These are phyloP conservation scores for Podila epigama DNA, from an alignment of 192 early-diverging fungal species.

Conservation along the genomic window DNA sequence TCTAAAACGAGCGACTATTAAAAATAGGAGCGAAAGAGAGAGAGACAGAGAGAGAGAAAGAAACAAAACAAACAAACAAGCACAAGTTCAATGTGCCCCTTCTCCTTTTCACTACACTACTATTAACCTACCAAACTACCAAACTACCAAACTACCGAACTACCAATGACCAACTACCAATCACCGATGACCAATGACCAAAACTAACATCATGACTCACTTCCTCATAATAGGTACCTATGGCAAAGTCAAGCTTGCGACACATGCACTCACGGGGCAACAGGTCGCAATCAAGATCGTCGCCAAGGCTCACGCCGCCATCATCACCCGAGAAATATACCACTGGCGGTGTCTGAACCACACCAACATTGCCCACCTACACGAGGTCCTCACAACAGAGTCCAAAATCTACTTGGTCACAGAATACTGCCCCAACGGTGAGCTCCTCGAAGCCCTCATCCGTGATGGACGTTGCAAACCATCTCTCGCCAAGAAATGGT, in stretches of 20 bases:
- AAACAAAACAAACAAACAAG: no score
- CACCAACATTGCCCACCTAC: conserved; percentile 79
- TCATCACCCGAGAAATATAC: conserved; percentile 70
- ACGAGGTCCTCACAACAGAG: conserved; percentile 79
- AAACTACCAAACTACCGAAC: no score
- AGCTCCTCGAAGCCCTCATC: conserved; percentile 61
- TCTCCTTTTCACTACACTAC: no score
- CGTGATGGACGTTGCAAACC: conserved; percentile 52
- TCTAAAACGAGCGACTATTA: no score
- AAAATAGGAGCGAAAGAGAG: no score
- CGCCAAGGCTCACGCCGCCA: conserved; percentile 62
- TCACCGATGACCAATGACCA: background rate
- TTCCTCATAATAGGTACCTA: conserved; percentile 56
- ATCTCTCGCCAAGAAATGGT: conserved; percentile 53
- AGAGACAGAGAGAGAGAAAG: no score
- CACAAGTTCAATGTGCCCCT: no score
- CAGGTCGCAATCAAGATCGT: conserved; percentile 71
- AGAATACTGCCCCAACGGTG: conserved; percentile 80
- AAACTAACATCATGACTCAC: background rate
- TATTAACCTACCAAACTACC: no score
- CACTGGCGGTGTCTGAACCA: conserved; percentile 75
- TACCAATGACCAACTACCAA: background rate
- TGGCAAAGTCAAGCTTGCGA: conserved; percentile 71
- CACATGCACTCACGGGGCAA: conserved; percentile 65
- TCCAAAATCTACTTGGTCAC: conserved; percentile 81